phyloP scores from a whole-genome alignment of 345 rosid genomes.

The Excoecaria agallocha region DNA sequence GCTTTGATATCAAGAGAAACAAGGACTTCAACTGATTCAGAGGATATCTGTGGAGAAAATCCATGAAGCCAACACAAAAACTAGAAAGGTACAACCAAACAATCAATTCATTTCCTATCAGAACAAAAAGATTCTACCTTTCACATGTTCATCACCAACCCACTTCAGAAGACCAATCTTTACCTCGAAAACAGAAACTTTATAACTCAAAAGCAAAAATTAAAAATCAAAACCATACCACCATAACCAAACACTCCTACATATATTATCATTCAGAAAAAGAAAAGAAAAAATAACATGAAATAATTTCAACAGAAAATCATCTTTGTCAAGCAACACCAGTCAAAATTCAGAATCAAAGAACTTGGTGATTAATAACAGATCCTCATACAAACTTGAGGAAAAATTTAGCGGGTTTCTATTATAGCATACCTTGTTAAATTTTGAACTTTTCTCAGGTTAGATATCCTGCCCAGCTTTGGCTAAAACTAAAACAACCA shows the following conservation, averaged over 20 bases:
- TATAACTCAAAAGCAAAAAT: not conserved
- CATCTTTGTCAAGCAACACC: not conserved
- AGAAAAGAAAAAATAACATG: not conserved
- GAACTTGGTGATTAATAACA: not conserved
- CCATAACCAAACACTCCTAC: not conserved
- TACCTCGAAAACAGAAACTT: not conserved
- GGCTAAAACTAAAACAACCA: not conserved
- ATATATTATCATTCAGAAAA: not conserved
- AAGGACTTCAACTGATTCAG: too few relatives aligned
- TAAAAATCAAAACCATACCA: not conserved
- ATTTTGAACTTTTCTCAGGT: conserved; percentile 8
- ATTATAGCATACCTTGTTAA: conserved; percentile 21
- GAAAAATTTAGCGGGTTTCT: not conserved
- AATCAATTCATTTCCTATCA: too few relatives aligned
- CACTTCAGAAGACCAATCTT: not conserved
- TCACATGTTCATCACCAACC: conserved; percentile 10
- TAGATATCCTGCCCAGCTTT: not conserved
- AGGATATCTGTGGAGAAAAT: too few relatives aligned
- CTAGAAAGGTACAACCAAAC: too few relatives aligned
- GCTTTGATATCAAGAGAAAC: too few relatives aligned
- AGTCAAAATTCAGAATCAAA: not conserved
- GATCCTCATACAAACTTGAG: not conserved
- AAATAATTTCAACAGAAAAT: not conserved
- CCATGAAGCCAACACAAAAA: too few relatives aligned
- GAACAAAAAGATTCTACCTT: not conserved